Evolutionary conservation across 2,329 filamentous ascomycete species (phyloP).

Genomic region (Lachnum nothofagi): DNA sequence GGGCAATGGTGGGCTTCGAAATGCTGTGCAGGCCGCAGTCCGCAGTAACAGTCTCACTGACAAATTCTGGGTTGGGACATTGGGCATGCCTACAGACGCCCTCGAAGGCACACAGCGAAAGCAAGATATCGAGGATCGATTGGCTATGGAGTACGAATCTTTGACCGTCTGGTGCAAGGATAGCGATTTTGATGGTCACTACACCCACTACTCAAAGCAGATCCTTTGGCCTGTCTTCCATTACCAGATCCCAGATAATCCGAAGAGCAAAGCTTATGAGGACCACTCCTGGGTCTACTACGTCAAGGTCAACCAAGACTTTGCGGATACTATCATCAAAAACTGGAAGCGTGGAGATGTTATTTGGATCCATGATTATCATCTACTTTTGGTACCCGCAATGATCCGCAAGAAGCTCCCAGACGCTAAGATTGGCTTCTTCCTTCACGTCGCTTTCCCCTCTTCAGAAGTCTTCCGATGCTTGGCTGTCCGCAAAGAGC

Average conservation of each 20-base stretch:
- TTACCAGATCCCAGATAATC: constrained; percentile 95
- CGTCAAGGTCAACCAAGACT: constrained; percentile 84
- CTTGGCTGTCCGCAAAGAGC: constrained; percentile 75
- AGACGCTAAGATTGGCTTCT: constrained; percentile 93
- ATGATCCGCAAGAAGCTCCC: constrained; percentile 89
- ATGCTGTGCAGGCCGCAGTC: constrained; percentile 74
- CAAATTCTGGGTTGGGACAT: constrained; percentile 83
- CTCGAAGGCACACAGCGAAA: constrained; percentile 69
- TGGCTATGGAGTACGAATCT: constrained; percentile 77
- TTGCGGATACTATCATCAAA: constrained; percentile 82
- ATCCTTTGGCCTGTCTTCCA: constrained; percentile 98
- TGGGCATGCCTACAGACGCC: constrained; percentile 90
- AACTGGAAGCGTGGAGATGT: constrained; percentile 92
- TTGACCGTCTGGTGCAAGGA: constrained; percentile 81
- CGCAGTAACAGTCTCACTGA: constrained; percentile 66
- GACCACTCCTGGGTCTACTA: constrained; percentile 97
- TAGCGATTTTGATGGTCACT: constrained; percentile 90
- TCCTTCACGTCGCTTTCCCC: constrained; percentile 90
- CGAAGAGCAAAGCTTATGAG: constrained; percentile 96
- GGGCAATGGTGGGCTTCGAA: constrained; percentile 86
- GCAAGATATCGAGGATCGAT: constrained; percentile 73
- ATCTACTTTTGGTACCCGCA: constrained; percentile 78
- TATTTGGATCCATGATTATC: constrained; percentile 95
- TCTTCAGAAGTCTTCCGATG: constrained; percentile 95
- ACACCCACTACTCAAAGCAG: constrained; percentile 94